phyloP scores from a whole-genome alignment of 2,329 filamentous ascomycete species.

The Fusarium multiceps region DNA sequence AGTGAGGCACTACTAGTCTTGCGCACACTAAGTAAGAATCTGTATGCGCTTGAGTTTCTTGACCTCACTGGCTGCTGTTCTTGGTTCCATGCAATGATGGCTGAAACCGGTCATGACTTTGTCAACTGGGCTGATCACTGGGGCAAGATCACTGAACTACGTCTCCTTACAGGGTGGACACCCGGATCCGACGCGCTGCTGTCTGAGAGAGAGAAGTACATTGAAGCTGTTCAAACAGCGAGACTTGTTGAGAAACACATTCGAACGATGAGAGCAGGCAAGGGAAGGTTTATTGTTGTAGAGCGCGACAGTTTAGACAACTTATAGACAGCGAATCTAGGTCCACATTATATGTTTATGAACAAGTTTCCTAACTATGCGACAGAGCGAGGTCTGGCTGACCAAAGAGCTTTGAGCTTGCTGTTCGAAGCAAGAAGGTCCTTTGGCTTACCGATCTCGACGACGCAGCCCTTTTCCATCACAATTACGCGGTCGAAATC shows the following conservation, averaged over 20 bases:
- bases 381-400: slow-evolving; percentile 42
- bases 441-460: slow-evolving; percentile 44
- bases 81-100: slow-evolving; percentile 64
- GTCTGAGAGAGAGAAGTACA: slow-evolving; percentile 50
- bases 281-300: slow-evolving; percentile 62
- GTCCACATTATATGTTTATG: neutral
- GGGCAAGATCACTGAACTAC: slow-evolving; percentile 62
- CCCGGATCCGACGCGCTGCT: slow-evolving; percentile 50
- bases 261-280: slow-evolving; percentile 57
- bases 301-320: slow-evolving; percentile 53
- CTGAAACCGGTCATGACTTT: slow-evolving; percentile 56
- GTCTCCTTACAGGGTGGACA: slow-evolving; percentile 59
- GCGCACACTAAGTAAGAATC: slow-evolving; percentile 62
- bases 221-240: slow-evolving; percentile 54
- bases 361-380: neutral
- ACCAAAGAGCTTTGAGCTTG: slow-evolving; percentile 43
- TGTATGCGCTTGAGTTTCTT: slow-evolving; percentile 70
- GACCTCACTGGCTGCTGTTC: slow-evolving; percentile 69
- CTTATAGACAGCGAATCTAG: slow-evolving; percentile 16
- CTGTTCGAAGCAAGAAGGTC: slow-evolving; percentile 34
- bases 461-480: slow-evolving; percentile 44
- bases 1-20: slow-evolving; percentile 68
- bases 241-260: slow-evolving; percentile 61
- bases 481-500: slow-evolving; percentile 47
- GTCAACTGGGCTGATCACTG: slow-evolving; percentile 67